Percentiles rank a stretch among this genome's conserved stretches.
Conservation (phyloP, 2,329 filamentous ascomycete species). For the Ophiostoma sp. region DNA sequence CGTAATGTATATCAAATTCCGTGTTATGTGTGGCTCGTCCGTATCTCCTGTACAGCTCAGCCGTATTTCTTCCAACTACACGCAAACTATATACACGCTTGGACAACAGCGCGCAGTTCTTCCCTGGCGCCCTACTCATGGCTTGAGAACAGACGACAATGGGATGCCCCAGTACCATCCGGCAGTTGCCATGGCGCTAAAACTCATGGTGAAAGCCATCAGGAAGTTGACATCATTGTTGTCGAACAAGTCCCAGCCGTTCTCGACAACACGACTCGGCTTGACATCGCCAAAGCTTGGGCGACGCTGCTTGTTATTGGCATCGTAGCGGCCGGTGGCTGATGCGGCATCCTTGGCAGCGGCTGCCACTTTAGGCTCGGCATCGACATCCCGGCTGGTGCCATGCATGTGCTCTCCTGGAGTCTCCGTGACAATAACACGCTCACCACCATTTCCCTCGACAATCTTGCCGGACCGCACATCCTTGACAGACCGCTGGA, state of each 20-base stretch:
- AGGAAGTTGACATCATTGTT: conserved; percentile 95
- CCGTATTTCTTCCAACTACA: too few species aligned
- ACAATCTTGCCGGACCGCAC: conserved; percentile 79
- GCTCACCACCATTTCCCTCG: conserved; percentile 71
- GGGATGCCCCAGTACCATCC: conserved; percentile 57
- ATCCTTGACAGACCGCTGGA: conserved; percentile 84
- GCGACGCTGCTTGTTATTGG: conserved; percentile 45
- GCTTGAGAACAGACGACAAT: conserved; percentile 39
- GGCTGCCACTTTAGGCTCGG: conserved; percentile 34
- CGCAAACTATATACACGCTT: not conserved
- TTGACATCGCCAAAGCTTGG: conserved; percentile 50
- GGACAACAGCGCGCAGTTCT: not conserved
- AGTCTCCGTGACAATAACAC: conserved; percentile 41
- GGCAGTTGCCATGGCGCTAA: conserved; percentile 65
- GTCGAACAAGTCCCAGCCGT: conserved; percentile 68
- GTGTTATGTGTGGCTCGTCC: not conserved
- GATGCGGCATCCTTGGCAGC: conserved; percentile 31
- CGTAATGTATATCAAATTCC: not conserved
- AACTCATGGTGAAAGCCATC: conserved; percentile 79
- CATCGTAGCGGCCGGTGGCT: conserved; percentile 32
- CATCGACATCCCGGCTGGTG: conserved; percentile 13
- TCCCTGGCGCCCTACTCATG: not conserved
- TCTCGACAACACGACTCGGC: conserved; percentile 60
- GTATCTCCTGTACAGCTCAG: not conserved
- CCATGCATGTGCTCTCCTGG: conserved; percentile 19